A percentile compares a stretch with the other conserved stretches of the same genome.
phyloP scores from a whole-genome alignment of 768 basidiomycete genomes.

The Phaeotremella skinneri region DNA sequence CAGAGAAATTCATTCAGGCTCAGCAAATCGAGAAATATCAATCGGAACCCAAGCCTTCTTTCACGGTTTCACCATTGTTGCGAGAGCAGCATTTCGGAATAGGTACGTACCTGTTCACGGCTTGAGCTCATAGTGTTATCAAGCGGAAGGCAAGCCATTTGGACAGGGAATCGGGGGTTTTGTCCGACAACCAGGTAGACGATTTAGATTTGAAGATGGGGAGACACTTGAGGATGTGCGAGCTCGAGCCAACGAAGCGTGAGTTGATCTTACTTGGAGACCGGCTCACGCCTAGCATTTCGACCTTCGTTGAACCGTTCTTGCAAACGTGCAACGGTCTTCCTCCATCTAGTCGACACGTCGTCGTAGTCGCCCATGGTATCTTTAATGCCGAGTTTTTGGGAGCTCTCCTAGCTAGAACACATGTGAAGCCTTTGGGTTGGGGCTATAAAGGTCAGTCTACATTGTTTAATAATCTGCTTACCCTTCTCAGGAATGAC shows the following conservation, averaged over 20 bases:
- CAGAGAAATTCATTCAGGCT: constrained; percentile 24
- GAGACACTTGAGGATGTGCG: constrained; percentile 54
- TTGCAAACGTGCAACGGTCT: constrained; percentile 36
- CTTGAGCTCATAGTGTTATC: constrained; percentile 12
- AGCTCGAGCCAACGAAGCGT: constrained; percentile 50
- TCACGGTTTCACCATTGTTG: constrained; percentile 48
- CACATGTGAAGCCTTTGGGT: constrained; percentile 32
- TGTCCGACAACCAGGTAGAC: constrained; percentile 37
- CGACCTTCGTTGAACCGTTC: constrained; percentile 51
- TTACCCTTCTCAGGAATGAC: constrained; percentile 39
- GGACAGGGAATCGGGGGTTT: constrained; percentile 34
- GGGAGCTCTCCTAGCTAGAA: constrained; percentile 48
- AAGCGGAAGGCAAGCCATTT: constrained; percentile 33
- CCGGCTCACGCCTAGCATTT: constrained; percentile 42
- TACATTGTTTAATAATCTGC: not conserved
- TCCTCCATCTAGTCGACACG: constrained; percentile 34
- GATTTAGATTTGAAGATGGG: constrained; percentile 51
- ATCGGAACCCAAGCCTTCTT: constrained; percentile 40
- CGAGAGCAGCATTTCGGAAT: constrained; percentile 55
- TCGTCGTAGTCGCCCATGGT: constrained; percentile 54
- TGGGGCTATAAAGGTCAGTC: constrained; percentile 46
- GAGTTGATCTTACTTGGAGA: constrained; percentile 15
- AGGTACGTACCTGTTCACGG: constrained; percentile 40
- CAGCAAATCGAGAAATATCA: constrained; percentile 47
- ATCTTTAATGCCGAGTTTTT: constrained; percentile 54